Conservation (phyloP, 2,329 filamentous ascomycete genomes). For the Trichoderma simmonsii region DNA sequence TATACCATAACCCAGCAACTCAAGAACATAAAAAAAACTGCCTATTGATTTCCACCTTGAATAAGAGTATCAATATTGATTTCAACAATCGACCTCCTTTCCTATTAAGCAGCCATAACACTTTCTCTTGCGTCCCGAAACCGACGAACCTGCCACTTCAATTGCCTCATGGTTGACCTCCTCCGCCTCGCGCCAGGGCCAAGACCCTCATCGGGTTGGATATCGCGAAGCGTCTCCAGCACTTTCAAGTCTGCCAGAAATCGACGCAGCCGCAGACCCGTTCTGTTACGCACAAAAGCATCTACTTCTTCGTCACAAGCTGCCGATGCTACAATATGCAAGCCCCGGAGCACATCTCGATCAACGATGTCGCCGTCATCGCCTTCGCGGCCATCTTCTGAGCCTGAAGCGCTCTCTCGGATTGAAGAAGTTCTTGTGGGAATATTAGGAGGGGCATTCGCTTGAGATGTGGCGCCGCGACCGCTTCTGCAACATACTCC, state of each 20-base stretch:
- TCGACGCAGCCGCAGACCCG: conserved; percentile 51
- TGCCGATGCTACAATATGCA: conserved; percentile 54
- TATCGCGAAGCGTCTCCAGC: conserved; percentile 45
- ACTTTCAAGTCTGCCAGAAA: conserved; percentile 54
- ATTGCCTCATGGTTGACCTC: conserved; percentile 33
- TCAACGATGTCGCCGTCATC: conserved; percentile 31
- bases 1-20: neutral
- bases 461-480: conserved; percentile 26
- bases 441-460: conserved; percentile 33
- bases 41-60: neutral
- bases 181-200: conserved; percentile 29
- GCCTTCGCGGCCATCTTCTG: conserved; percentile 29
- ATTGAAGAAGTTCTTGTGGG: conserved; percentile 37
- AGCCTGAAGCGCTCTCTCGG: conserved; percentile 23
- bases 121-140: conserved; percentile 30
- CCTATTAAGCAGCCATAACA: neutral
- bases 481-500: conserved; percentile 29
- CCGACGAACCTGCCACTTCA: conserved; percentile 37
- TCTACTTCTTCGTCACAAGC: conserved; percentile 55
- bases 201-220: conserved; percentile 25
- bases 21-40: neutral
- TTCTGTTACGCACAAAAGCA: conserved; percentile 48
- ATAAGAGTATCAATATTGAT: neutral
- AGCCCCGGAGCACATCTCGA: conserved; percentile 51
- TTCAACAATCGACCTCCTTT: neutral